phyloP scores from a whole-genome alignment of 2,329 filamentous ascomycete genomes.

The Fusarium sp. region DNA sequence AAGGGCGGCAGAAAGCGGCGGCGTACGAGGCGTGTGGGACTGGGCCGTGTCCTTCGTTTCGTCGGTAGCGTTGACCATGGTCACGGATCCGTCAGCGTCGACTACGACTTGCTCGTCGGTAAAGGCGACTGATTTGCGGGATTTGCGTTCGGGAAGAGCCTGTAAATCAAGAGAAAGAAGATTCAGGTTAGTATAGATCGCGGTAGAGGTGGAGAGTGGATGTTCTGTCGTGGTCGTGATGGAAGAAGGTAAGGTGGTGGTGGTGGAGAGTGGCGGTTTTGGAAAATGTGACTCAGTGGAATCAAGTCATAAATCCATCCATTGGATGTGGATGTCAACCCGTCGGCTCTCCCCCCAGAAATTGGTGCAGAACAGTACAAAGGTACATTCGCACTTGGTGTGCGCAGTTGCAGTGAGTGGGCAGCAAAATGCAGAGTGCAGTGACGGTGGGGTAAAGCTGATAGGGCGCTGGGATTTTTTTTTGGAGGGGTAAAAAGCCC shows the following conservation, averaged over 20 bases:
- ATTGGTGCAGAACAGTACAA: slow-evolving; percentile 35
- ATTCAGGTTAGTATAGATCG: slow-evolving; percentile 25
- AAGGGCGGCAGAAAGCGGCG: slow-evolving; percentile 63
- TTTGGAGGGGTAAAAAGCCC: slow-evolving; percentile 39
- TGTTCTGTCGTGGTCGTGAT: slow-evolving; percentile 7
- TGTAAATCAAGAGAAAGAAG: slow-evolving; percentile 35
- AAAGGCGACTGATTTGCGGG: slow-evolving; percentile 93
- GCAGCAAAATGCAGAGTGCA: slow-evolving; percentile 4
- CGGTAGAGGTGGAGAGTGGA: slow-evolving; percentile 7
- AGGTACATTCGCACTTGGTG: slow-evolving; percentile 35
- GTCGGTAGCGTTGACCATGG: slow-evolving; percentile 73
- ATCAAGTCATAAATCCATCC: slow-evolving; percentile 18
- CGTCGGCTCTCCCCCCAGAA: slow-evolving; percentile 26
- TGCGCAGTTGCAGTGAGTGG: slow-evolving; percentile 15
- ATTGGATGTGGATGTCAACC: slow-evolving; percentile 29
- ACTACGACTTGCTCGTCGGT: slow-evolving; percentile 87
- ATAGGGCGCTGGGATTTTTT: slow-evolving; percentile 35
- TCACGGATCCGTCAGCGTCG: slow-evolving; percentile 86
- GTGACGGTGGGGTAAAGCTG: slow-evolving; percentile 12
- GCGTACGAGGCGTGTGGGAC: slow-evolving; percentile 76
- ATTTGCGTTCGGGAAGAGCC: slow-evolving; percentile 65
- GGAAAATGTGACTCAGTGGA: slow-evolving; percentile 45
- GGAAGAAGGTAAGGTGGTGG: slow-evolving; percentile 13
- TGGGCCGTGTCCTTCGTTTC: slow-evolving; percentile 82
- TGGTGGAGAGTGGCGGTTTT: slow-evolving; percentile 36